A percentile compares a stretch with the other conserved stretches of the same genome.
Evolutionary conservation across 805 yeast species (phyloP).

Genomic region (Komagataella kurtzmanii): DNA sequence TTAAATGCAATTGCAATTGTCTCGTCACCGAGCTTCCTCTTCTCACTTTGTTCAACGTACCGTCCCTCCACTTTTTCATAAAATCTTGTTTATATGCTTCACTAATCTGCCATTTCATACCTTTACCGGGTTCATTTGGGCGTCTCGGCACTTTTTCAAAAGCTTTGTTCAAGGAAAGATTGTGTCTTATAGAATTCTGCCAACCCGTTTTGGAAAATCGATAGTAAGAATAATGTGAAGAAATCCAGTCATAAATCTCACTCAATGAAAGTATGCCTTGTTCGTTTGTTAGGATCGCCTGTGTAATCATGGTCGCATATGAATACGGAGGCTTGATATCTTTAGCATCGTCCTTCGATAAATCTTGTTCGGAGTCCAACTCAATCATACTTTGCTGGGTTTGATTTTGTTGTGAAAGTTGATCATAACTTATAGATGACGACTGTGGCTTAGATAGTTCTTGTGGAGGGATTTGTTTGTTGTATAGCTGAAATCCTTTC

Average conservation of each 20-base stretch:
- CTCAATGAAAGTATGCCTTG: slow-evolving; percentile 84
- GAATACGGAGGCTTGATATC: slow-evolving; percentile 95
- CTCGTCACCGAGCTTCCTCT: slow-evolving; percentile 75
- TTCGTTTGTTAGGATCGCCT: slow-evolving; percentile 78
- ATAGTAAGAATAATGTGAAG: slow-evolving; percentile 81
- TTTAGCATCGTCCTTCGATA: slow-evolving; percentile 81
- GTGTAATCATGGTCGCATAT: slow-evolving; percentile 97
- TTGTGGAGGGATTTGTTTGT: slow-evolving; percentile 8
- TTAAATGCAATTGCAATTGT: slow-evolving; percentile 64
- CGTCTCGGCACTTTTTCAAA: slow-evolving; percentile 94
- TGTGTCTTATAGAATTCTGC: slow-evolving; percentile 97
- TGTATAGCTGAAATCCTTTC: slow-evolving; percentile 43
- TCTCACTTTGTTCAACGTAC: slow-evolving; percentile 59
- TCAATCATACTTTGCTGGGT: neutral
- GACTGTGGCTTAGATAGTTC: neutral
- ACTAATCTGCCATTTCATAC: slow-evolving; percentile 97
- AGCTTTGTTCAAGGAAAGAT: slow-evolving; percentile 87
- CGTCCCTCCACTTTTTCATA: slow-evolving; percentile 63
- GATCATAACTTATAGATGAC: slow-evolving; percentile 10
- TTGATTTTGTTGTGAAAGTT: neutral
- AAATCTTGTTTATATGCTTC: slow-evolving; percentile 78
- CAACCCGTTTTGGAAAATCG: slow-evolving; percentile 90
- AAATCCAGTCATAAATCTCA: slow-evolving; percentile 87
- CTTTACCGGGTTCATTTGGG: slow-evolving; percentile 96
- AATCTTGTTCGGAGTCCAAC: slow-evolving; percentile 28